phyloP scores from a whole-genome alignment of 805 yeast species.

The Ogataea paradorogensis region DNA sequence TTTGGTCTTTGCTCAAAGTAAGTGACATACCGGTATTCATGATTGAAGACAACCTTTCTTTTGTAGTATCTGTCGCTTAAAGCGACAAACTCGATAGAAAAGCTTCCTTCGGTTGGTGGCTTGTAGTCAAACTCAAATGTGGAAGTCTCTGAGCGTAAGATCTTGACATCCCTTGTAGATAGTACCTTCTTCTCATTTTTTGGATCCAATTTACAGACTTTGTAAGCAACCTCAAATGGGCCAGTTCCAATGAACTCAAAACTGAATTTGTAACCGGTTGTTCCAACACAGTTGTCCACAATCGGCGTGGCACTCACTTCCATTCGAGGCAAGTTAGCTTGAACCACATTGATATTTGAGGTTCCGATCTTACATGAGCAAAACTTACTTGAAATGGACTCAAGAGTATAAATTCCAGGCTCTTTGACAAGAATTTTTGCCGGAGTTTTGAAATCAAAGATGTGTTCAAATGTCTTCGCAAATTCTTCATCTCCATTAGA shows the following conservation, averaged over 20 bases:
- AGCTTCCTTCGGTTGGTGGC: conserved; percentile 81
- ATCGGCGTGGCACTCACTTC: conserved; percentile 54
- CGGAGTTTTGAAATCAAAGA: conserved; percentile 28
- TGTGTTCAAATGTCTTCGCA: conserved; percentile 19
- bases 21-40: conserved; percentile 57
- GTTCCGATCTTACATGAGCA: conserved; percentile 73
- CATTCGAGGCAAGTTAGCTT: conserved; percentile 41
- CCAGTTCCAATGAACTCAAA: conserved; percentile 79
- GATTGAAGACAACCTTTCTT: conserved; percentile 29
- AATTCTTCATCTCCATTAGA: conserved; percentile 21
- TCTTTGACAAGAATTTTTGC: conserved; percentile 39
- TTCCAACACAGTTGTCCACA: conserved; percentile 87
- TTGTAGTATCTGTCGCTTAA: conserved; percentile 63
- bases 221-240: conserved; percentile 69
- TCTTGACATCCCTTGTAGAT: conserved; percentile 25
- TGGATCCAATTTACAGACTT: conserved; percentile 51
- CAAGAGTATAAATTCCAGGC: conserved; percentile 67
- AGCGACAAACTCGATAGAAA: conserved; percentile 65
- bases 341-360: conserved; percentile 45
- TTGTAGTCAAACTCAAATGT: conserved; percentile 54
- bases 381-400: conserved; percentile 50
- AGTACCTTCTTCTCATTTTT: conserved; percentile 28
- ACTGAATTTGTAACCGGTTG: conserved; percentile 68
- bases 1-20: conserved; percentile 70
- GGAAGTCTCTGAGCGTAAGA: conserved; percentile 32